phyloP scores from a whole-genome alignment of 129 eudicot species.

The Deinandra increscens region DNA sequence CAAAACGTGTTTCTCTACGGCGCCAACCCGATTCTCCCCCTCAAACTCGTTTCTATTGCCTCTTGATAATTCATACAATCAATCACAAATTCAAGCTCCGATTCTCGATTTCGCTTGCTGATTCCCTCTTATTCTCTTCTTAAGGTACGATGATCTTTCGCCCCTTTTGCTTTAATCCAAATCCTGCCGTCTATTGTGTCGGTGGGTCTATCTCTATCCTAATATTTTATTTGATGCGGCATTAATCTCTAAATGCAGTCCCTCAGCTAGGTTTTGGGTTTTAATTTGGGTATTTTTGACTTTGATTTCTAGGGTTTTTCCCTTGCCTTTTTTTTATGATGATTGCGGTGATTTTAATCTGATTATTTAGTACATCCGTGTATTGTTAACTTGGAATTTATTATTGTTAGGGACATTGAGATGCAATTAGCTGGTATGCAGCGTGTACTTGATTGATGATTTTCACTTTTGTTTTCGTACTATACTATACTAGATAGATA shows the following conservation, averaged over 20 bases:
- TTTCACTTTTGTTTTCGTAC: not conserved
- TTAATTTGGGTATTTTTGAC: conserved; percentile 11
- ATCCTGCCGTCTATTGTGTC: conserved; percentile 8
- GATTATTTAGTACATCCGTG: not conserved
- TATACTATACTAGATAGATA: not conserved
- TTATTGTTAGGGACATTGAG: not conserved
- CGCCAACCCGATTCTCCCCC: conserved; percentile 22
- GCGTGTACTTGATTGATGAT: not conserved
- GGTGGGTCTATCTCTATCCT: conserved; percentile 24
- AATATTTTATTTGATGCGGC: conserved; percentile 5
- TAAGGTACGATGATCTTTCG: conserved; percentile 26
- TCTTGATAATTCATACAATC: conserved; percentile 1
- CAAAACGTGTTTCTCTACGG: conserved; percentile 33
- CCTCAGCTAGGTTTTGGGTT: conserved; percentile 22
- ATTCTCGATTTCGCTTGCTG: conserved; percentile 1
- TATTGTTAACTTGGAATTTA: not conserved
- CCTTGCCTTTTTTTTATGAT: not conserved
- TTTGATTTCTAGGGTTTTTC: conserved; percentile 37
- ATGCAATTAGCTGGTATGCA: conserved; percentile 8
- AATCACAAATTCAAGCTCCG: conserved; percentile 25
- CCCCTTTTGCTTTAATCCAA: conserved; percentile 5
- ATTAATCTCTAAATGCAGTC: conserved; percentile 27
- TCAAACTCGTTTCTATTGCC: not conserved
- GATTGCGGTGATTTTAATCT: not conserved
- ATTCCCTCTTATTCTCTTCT: conserved; percentile 5